Evolutionary conservation across 495 filamentous ascomycete genomes (phyloP), one percentile per base, ranked within the genome.

Genomic region (Jackrogersella minutella): DNA sequence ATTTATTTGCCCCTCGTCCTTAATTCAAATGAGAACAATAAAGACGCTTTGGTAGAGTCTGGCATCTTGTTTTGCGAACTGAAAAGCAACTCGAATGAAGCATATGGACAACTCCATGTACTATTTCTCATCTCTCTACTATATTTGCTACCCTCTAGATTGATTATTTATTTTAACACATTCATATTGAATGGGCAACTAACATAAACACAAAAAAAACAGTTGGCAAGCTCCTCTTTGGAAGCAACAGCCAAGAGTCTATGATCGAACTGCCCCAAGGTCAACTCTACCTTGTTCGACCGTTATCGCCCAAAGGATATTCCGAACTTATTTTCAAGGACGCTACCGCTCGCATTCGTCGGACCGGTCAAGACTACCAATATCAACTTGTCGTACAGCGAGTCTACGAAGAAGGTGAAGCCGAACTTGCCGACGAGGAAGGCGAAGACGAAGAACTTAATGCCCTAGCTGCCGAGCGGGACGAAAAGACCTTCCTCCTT

Each of bases 321-420:
- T 97, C 93, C 0, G 96, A 99, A 77, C 91, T 97, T 69, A 96
- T 99, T 77, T 99, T 97, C 86, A 97, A 96, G 73, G 95, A 99
- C 88, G 89, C 92, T 30, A 92, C 89, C 28, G 93, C 93, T 19
- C 89, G 89, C 33, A 97, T 99, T 69, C 89, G 95, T 62, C 88
- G 92, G 19, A 97, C 96, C 7, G 93, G 90, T 2, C 93, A 96
- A 75, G 91, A 96, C 24, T 98, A 90, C 70, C 93, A 99, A 70
- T 99, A 98, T 74, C 95, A 98, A 74, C 89, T 99, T 33, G 94
- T 98, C 50, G 85, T 99, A 17, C 96, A 97, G 74, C 84, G 95
- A 57, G 96, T 93, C 57, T 98, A 93, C 81, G 95, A 99, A 76
- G 95, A 99, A 78, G 95, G 96, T 44, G 95, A 98, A 68, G 94